Conservation (phyloP, 225 moss, liverwort and hornwort species). For the Pleurozium schreberi region DNA sequence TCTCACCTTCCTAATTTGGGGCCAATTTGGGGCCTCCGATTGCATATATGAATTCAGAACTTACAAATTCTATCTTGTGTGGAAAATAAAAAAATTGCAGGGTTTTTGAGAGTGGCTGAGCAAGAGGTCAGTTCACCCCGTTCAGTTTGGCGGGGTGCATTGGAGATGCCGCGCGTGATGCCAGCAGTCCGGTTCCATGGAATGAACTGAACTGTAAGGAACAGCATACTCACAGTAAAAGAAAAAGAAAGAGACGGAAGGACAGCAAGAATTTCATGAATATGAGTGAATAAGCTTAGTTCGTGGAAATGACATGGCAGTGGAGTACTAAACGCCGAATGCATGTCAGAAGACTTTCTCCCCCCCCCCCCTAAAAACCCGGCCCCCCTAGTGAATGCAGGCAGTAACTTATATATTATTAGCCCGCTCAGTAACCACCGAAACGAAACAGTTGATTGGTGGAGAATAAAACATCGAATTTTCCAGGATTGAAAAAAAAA, state of each 20-base stretch:
- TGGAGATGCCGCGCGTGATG: neutral
- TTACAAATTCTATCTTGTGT: too few species aligned
- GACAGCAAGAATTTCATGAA: neutral
- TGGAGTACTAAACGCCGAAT: conserved; percentile 1
- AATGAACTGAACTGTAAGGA: neutral
- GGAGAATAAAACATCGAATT: neutral
- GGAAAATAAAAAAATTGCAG: too few species aligned
- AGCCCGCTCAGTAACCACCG: neutral
- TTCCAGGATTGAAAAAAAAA: neutral
- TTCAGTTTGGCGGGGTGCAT: neutral
- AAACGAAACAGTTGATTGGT: neutral
- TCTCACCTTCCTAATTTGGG: too few species aligned
- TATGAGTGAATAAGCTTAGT: neutral
- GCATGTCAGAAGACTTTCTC: conserved; percentile 1
- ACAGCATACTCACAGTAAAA: too few species aligned
- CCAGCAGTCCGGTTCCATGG: neutral
- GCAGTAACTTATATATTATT: neutral
- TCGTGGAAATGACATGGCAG: neutral
- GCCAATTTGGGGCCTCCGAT: too few species aligned
- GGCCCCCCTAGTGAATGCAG: too few species aligned
- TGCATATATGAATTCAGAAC: too few species aligned
- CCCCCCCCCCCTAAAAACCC: too few species aligned
- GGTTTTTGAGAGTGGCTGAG: too few species aligned
- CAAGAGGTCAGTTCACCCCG: too few species aligned
- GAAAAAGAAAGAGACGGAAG: neutral